Conservation (phyloP, 495 filamentous ascomycete species). For the Aspergillus wentii region DNA sequence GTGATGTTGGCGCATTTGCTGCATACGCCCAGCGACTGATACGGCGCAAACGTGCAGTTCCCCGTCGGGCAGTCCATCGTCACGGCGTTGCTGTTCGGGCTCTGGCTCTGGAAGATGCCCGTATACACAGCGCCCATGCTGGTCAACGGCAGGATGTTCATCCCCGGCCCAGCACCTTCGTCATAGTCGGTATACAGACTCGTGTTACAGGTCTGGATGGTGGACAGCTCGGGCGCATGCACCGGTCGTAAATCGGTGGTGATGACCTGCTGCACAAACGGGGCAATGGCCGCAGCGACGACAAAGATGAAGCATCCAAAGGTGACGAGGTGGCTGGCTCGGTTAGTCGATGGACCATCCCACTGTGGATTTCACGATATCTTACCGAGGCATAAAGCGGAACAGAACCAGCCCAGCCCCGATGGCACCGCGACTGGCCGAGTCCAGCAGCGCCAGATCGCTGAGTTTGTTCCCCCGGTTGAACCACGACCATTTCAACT, state of each 20-base stretch:
- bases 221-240: slow-evolving; percentile 9
- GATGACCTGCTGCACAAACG: slow-evolving; percentile 44
- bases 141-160: slow-evolving; percentile 21
- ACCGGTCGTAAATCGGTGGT: slow-evolving; percentile 17
- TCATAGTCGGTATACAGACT: slow-evolving; percentile 20
- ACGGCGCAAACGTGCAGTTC: slow-evolving; percentile 38
- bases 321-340: slow-evolving; percentile 30
- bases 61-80: slow-evolving; percentile 33
- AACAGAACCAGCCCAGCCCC: slow-evolving; percentile 29
- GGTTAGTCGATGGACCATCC: too few species aligned
- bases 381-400: slow-evolving; percentile 19
- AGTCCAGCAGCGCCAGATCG: slow-evolving; percentile 40
- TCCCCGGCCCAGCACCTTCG: slow-evolving; percentile 22
- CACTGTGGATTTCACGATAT: too few species aligned
- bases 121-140: slow-evolving; percentile 37
- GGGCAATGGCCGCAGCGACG: slow-evolving; percentile 33
- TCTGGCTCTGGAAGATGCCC: slow-evolving; percentile 21
- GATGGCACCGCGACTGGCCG: slow-evolving; percentile 34
- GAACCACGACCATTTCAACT: slow-evolving; percentile 49
- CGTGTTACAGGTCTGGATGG: slow-evolving; percentile 20
- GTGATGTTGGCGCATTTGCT: slow-evolving; percentile 32
- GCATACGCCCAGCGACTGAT: slow-evolving; percentile 43
- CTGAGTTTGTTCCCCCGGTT: slow-evolving; percentile 29
- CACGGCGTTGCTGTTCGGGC: slow-evolving; percentile 12
- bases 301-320: slow-evolving; percentile 34